Evolutionary conservation across 2,329 filamentous ascomycete species (phyloP).

Genomic region (Microascus cirrosus): DNA sequence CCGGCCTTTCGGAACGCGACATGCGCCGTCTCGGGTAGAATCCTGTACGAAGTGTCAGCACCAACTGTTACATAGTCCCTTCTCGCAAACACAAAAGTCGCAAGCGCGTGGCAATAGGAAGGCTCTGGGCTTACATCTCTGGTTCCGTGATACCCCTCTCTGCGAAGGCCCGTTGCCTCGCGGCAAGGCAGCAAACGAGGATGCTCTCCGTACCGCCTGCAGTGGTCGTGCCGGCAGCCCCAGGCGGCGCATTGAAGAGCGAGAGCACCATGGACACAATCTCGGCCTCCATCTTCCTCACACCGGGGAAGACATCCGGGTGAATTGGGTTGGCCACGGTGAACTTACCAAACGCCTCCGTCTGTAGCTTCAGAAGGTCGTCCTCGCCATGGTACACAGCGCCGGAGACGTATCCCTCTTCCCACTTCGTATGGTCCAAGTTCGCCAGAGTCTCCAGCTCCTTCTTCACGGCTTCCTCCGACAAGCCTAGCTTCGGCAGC

Average conservation of each 20-base stretch:
- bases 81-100: not conserved
- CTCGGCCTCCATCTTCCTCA: slow-evolving; percentile 98
- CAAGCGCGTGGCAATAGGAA: not conserved
- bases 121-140: slow-evolving; percentile 62
- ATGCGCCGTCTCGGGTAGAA: slow-evolving; percentile 87
- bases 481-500: slow-evolving; percentile 77
- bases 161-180: slow-evolving; percentile 74
- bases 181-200: slow-evolving; percentile 85
- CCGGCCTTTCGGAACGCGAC: slow-evolving; percentile 94
- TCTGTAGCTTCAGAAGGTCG: slow-evolving; percentile 71
- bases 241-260: slow-evolving; percentile 82
- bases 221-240: slow-evolving; percentile 78
- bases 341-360: slow-evolving; percentile 87
- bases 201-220: slow-evolving; percentile 94
- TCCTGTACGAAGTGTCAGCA: slow-evolving; percentile 39
- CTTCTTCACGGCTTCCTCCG: slow-evolving; percentile 62
- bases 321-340: slow-evolving; percentile 95
- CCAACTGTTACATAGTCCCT: not conserved
- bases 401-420: slow-evolving; percentile 87
- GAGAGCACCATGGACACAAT: slow-evolving; percentile 88
- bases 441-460: slow-evolving; percentile 70
- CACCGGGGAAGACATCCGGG: slow-evolving; percentile 94
- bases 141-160: slow-evolving; percentile 86
- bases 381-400: slow-evolving; percentile 93
- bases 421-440: slow-evolving; percentile 94